phyloP scores from a whole-genome alignment of 441 rosid genomes.

The Bocquillonia castaneifolia region DNA sequence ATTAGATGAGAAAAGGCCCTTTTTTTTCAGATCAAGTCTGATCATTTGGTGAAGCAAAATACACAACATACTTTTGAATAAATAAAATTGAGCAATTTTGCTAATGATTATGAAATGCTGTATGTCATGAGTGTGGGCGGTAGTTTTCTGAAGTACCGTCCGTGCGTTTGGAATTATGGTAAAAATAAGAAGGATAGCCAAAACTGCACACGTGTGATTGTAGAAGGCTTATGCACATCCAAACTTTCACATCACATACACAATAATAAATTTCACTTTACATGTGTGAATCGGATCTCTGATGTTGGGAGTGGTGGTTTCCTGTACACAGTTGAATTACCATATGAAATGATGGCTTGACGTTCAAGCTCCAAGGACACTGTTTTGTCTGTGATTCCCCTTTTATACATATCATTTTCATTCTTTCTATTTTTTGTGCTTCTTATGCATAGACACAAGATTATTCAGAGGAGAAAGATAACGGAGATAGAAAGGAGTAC shows the following conservation, averaged over 20 bases:
- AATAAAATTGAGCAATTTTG: background rate
- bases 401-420: background rate
- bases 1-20: background rate
- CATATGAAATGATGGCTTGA: background rate
- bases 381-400: background rate
- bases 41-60: background rate
- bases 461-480: constrained; percentile 1
- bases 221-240: background rate
- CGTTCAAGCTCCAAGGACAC: constrained; percentile 4
- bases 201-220: background rate
- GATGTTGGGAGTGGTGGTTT: background rate
- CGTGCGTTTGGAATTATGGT: background rate
- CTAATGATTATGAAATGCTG: background rate
- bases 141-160: background rate
- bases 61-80: background rate
- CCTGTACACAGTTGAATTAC: background rate
- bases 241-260: constrained; percentile 1
- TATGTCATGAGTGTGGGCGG: background rate
- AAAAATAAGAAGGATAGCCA: background rate
- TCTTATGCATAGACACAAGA: background rate
- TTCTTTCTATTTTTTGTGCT: background rate
- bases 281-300: background rate
- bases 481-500: background rate
- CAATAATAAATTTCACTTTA: background rate
- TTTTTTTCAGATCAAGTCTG: background rate